phyloP scores from a whole-genome alignment of 805 yeast genomes.

The Lipomyces starkeyi region DNA sequence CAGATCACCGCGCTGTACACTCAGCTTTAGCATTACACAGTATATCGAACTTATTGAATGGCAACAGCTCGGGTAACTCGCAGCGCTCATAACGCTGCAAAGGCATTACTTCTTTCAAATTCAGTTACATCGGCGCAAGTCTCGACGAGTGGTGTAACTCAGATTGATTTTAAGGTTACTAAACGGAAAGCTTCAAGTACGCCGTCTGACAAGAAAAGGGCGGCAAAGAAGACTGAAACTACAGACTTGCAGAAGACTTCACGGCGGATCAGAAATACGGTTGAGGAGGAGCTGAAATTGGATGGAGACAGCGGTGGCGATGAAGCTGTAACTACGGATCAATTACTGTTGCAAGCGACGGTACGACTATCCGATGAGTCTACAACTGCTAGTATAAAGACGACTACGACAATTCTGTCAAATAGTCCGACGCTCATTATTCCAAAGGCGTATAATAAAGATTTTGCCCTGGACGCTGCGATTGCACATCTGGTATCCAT shows the following conservation, averaged over 20 bases:
- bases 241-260: constrained; percentile 6
- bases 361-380: neutral
- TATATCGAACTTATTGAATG: neutral
- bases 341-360: neutral
- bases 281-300: neutral
- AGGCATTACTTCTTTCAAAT: neutral
- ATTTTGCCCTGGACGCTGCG: constrained; percentile 25
- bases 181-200: neutral
- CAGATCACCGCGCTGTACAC: no score
- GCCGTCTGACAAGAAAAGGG: neutral
- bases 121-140: neutral
- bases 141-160: neutral
- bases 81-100: neutral
- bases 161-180: neutral
- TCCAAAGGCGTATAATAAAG: constrained; percentile 28
- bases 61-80: constrained; percentile 6
- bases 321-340: neutral
- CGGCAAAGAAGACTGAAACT: neutral
- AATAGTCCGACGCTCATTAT: constrained; percentile 55
- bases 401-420: constrained; percentile 8
- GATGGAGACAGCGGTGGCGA: neutral
- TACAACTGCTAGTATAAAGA: neutral
- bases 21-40: no score
- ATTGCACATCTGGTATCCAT: constrained; percentile 32
- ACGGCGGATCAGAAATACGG: neutral